Base-by-base conservation (phyloP, 164 flowering plant species). In the Cinnamomum micranthum region DNA sequence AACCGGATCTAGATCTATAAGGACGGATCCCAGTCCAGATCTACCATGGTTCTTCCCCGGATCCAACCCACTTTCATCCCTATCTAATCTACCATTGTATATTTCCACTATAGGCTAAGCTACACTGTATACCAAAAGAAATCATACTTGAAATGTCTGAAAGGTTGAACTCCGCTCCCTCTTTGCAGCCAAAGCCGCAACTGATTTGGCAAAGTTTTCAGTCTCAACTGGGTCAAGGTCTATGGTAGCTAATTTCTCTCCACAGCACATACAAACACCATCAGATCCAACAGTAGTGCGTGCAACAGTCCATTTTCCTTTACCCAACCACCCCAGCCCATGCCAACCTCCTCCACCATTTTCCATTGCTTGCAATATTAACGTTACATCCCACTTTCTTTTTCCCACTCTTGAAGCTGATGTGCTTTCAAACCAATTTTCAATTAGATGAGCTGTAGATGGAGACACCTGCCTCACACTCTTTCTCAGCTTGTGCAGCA, bases 271-370 rank as follows among this genome's bases (percentile, higher is more conserved):
- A 79, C 98, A 94, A 19, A 85, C 74, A 13, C 93, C 98, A 84
- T 89, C 92, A 70, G 71, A 78, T 76, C 87, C 89, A 73, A 94
- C 77, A 31, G 51, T 63, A 22, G 94, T 75, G 20, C 71, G 81
- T 47, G 77, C 68, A 22, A 87, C 86, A 17, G 62, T 77, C 98
- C 98, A 94, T 74, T 80, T 88, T 75, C 98, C 98, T 22, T 69
- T 82, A 59, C 98, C 97, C 75, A 94, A 82, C 97, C 97, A 94
- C n/a, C 98, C 97, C 67, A 81, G 82, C 33, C 98, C 98, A 85
- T 94, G 97, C 95, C 97, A 94, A 25, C 98, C 97, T 69, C 98
- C 98, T 70, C 98, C 98, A 27, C 89, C 85, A 84, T 81, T 88
- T 76, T 72, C 84, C 41, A 87, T 85, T 66, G 91, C 90, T 80